Conservation (phyloP, 495 filamentous ascomycete species). For the Darksidea phi region DNA sequence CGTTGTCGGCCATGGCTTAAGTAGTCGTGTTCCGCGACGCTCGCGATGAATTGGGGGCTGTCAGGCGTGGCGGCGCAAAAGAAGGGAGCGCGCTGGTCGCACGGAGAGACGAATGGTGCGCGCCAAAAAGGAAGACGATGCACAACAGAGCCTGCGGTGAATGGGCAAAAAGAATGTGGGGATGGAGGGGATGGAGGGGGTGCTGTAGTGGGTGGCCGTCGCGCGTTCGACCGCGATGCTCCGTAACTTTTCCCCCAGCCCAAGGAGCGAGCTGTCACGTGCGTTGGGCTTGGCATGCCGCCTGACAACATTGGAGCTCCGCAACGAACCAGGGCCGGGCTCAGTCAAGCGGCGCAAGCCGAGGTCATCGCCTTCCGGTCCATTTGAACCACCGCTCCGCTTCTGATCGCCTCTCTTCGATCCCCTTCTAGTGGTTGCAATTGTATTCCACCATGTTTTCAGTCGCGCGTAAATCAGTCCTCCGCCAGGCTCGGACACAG, state of each 20-base stretch:
- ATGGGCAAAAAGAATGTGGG: background rate
- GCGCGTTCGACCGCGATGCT: background rate
- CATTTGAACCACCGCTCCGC: background rate
- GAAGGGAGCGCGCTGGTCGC: slow-evolving; percentile 21
- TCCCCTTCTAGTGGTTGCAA: background rate
- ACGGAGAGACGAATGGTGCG: background rate
- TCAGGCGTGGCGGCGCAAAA: slow-evolving; percentile 4
- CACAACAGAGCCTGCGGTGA: background rate
- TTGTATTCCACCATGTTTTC: slow-evolving; percentile 35
- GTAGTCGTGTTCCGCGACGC: background rate
- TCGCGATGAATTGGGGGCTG: slow-evolving; percentile 18
- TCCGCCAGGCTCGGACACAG: slow-evolving; percentile 41
- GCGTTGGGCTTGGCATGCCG: background rate
- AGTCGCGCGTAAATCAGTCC: slow-evolving; percentile 35
- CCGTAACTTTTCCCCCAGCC: slow-evolving; percentile 1
- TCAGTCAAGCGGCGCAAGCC: slow-evolving; percentile 19
- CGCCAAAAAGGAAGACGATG: background rate
- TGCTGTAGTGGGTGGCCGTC: slow-evolving; percentile 1
- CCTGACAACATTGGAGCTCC: background rate
- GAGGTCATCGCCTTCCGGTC: slow-evolving; percentile 28
- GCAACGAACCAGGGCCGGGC: background rate
- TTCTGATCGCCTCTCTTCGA: background rate
- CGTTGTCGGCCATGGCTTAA: slow-evolving; percentile 26
- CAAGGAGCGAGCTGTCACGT: background rate
- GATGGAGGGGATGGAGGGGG: background rate